Base-by-base conservation (phyloP, 139 green algal species). In the Haematococcus lacustris region DNA sequence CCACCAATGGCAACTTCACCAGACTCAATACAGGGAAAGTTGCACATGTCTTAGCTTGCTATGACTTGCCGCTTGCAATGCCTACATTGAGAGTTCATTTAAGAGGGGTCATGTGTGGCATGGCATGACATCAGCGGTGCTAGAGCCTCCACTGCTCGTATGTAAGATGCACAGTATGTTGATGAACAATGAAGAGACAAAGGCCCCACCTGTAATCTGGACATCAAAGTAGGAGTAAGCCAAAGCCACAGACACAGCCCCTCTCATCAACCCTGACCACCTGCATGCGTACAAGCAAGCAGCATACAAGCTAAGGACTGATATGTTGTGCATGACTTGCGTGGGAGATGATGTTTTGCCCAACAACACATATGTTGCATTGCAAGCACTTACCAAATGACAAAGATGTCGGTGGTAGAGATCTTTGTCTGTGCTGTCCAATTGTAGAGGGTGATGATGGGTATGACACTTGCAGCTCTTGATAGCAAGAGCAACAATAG, bases 221-320 rank as follows among this genome's bases (percentile, higher is more conserved):
- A 67, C 47, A 60, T 68, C 78, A 78, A 91, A 92, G 57, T 90
- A 84, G 73, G 88, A 88, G 81, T 93, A 91, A n/a, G 70, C 70
- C 59, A 75, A 33, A 35, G 90, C 90, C 28, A 93, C 88, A 32
- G 81, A 87, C 38, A 95, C 89, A 1, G 90, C 89, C 2, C 90
- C 89, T 2, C 87, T 76, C 79, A 93, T 91, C 6, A 91, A 69
- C 7, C 89, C 88, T 1, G 83, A 82, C 86, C 86, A 93, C 85
- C 83, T 88, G 78, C 35, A 53, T n/a, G n/a, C n/a, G n/a, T n/a
- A n/a, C n/a, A n/a, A n/a, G n/a, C 50, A 66, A 66, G 67, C 25
- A 61, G 28, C 34, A 13, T 57, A 33, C 13, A 34, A 17, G 23
- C 13, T 33, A 17, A 3, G 4, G 66, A 59, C 17, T 21, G 38